phyloP scores from a whole-genome alignment of 1,284 basidiomycete species.

The Anthracocystis walkeri region DNA sequence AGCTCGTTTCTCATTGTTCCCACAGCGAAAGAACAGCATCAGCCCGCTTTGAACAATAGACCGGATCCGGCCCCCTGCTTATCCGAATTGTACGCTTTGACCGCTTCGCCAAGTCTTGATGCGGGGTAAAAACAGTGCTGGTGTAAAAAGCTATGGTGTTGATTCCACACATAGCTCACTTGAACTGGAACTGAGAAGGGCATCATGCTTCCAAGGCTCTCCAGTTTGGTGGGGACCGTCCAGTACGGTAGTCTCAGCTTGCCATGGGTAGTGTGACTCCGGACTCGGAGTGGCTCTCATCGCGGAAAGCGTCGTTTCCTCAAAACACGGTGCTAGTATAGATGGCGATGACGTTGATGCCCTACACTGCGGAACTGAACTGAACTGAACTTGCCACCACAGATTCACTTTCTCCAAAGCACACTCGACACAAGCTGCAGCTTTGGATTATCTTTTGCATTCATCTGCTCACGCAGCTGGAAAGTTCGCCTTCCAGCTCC shows the following conservation, averaged over 20 bases:
- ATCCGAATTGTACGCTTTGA: background rate
- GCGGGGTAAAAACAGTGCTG: background rate
- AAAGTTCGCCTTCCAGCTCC: slow-evolving; percentile 53
- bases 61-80: background rate
- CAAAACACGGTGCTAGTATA: background rate
- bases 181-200: background rate
- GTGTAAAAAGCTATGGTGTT: background rate
- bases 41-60: background rate
- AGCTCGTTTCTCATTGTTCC: background rate
- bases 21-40: background rate
- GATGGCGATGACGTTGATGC: slow-evolving; percentile 7
- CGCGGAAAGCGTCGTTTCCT: too few relatives aligned
- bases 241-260: too few relatives aligned
- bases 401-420: background rate
- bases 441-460: background rate
- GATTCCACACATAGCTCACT: background rate
- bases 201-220: too few relatives aligned
- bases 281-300: too few relatives aligned
- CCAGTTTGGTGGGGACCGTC: too few relatives aligned
- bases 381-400: background rate
- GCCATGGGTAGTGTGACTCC: too few relatives aligned
- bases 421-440: background rate
- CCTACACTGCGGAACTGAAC: background rate
- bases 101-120: background rate
- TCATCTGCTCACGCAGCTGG: slow-evolving; percentile 18